Evolutionary conservation across 495 filamentous ascomycete genomes (phyloP).

Genomic region (Neurospora sp.): DNA sequence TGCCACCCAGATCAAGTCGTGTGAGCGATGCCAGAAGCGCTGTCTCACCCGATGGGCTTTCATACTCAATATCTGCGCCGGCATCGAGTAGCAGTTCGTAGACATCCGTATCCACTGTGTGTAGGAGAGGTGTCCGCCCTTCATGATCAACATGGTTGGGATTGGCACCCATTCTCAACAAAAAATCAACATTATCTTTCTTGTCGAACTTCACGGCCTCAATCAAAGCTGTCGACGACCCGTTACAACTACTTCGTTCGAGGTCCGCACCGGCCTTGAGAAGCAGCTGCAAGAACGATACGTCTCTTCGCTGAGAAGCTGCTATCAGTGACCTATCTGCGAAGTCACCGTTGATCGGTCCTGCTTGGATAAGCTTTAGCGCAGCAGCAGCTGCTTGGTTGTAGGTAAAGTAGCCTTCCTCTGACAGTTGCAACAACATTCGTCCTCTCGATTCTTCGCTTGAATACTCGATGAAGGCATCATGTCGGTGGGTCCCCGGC

Average conservation of each 20-base stretch:
- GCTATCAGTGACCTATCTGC: no score
- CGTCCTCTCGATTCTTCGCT: no score
- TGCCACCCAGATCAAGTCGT: background rate
- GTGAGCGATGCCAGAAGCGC: background rate
- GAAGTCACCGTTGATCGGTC: no score
- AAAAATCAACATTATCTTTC: background rate
- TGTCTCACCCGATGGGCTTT: background rate
- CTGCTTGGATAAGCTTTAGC: background rate
- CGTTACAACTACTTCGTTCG: background rate
- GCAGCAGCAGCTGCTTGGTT: no score
- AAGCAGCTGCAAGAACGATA: background rate
- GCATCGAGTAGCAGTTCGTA: background rate
- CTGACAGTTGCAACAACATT: no score
- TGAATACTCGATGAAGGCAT: no score
- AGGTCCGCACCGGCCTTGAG: background rate
- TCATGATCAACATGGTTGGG: background rate
- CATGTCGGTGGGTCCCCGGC: no score
- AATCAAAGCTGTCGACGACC: background rate
- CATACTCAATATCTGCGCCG: background rate
- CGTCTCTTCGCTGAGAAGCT: background rate
- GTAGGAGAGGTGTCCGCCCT: background rate
- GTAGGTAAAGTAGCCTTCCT: no score
- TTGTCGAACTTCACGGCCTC: rapidly evolving
- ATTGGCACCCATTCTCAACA: background rate
- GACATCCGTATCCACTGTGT: background rate